Evolutionary conservation across 495 filamentous ascomycete genomes (phyloP).

Genomic region (Acidiella bohemica): DNA sequence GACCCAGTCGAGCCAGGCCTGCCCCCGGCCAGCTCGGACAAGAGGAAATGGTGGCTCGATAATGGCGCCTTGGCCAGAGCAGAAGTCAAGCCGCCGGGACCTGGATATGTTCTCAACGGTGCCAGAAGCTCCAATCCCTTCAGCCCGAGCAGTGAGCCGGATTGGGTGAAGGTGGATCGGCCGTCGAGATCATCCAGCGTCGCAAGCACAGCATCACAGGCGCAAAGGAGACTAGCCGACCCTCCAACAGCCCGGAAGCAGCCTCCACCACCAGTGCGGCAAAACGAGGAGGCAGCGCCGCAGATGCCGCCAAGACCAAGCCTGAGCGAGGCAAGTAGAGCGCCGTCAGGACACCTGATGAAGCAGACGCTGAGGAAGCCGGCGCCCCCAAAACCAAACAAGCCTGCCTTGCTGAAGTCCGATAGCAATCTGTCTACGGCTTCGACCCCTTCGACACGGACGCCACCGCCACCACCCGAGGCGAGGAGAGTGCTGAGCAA

Average conservation of each 20-base stretch:
- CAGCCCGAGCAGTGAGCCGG: constrained; percentile 47
- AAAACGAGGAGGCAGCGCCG: neutral
- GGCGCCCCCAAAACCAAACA: constrained; percentile 31
- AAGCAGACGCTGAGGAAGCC: constrained; percentile 26
- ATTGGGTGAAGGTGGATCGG: constrained; percentile 55
- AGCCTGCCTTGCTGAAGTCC: constrained; percentile 26
- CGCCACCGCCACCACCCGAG: constrained; percentile 11
- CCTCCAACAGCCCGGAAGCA: neutral
- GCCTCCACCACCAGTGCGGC: neutral
- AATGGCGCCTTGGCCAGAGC: constrained; percentile 68
- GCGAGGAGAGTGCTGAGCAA: constrained; percentile 7
- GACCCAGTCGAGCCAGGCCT: constrained; percentile 65
- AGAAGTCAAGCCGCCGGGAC: constrained; percentile 46
- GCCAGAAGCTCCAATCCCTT: constrained; percentile 75
- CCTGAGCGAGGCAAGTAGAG: neutral
- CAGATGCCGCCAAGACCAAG: constrained; percentile 12
- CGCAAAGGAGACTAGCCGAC: neutral
- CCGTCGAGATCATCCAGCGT: constrained; percentile 10
- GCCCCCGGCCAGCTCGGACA: constrained; percentile 81
- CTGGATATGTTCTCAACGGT: constrained; percentile 50
- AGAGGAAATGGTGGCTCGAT: constrained; percentile 88
- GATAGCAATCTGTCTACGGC: constrained; percentile 5
- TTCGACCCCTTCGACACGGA: constrained; percentile 2
- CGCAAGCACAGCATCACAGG: constrained; percentile 7
- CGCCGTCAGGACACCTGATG: constrained; percentile 4